Evolutionary conservation across 164 flowering plant genomes (phyloP), one percentile per base, ranked within the genome.

Genomic region (Tetracentron sinense): DNA sequence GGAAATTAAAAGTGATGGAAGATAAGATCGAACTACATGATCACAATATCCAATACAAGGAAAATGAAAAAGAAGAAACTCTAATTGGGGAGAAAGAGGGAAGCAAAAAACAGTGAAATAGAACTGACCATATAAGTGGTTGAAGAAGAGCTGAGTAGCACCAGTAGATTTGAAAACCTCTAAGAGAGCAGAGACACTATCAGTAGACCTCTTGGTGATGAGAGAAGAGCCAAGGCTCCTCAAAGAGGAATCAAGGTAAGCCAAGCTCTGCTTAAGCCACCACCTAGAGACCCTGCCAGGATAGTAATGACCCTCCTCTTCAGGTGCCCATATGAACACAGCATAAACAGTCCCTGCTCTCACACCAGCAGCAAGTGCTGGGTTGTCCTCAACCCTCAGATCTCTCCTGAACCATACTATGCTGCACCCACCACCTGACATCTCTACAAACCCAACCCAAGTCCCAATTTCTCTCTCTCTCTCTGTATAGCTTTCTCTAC

Each of bases 401-500:
- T 94, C 98, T 70, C 97, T 90, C 69, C 98, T 86, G 69, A 94
- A 87, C 98, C 98, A 94, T 2, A 93, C 98, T 82, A 93, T 87
- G 71, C 90, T 90, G 47, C 93, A 86, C 29, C 86, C 84, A 68
- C 87, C 78, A 47, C 89, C 72, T 56, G 85, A 65, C 88, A 85
- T 85, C 77, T 79, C 71, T 69, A 54, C 28, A 65, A 51, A 53
- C 33, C 26, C 35, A 72, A 59, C 55, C 61, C 53, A 27, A 42
- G 56, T 56, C 53, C 55, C 51, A 54, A 54, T 27, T 1, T 22
- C 42, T 59, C 51, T 46, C 58, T 33, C n/a, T n/a, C n/a, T n/a
- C n/a, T n/a, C n/a, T n/a, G n/a, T n/a, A n/a, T n/a, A n/a, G n/a
- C n/a, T n/a, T n/a, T n/a, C n/a, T n/a, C n/a, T n/a, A n/a, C n/a